Evolutionary conservation across 495 filamentous ascomycete species (phyloP).

Genomic region (Hypoxylon rickii): DNA sequence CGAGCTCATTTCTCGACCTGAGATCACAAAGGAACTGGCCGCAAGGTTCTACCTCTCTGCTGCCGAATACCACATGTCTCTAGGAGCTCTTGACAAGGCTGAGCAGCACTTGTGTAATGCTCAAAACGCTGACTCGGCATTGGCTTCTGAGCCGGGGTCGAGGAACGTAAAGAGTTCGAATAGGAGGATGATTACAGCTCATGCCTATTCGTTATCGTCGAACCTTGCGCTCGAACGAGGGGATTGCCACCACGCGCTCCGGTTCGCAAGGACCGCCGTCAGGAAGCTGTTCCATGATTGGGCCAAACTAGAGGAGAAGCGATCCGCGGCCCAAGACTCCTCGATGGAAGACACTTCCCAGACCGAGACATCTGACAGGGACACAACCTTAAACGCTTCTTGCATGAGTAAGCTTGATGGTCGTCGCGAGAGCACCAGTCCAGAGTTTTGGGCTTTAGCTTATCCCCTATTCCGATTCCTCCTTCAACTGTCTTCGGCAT

Average conservation of each 20-base stretch:
- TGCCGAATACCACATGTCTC: slow-evolving; percentile 73
- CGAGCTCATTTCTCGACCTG: slow-evolving; percentile 33
- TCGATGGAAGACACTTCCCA: slow-evolving; percentile 40
- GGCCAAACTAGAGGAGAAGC: slow-evolving; percentile 62
- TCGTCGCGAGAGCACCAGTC: slow-evolving; percentile 49
- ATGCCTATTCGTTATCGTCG: slow-evolving; percentile 64
- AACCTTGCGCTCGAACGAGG: slow-evolving; percentile 67
- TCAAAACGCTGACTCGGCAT: slow-evolving; percentile 33
- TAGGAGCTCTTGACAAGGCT: slow-evolving; percentile 67
- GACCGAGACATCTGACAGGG: slow-evolving; percentile 41
- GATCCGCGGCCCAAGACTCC: slow-evolving; percentile 32
- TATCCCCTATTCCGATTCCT: slow-evolving; percentile 70
- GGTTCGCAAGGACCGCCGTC: slow-evolving; percentile 68
- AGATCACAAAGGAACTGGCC: slow-evolving; percentile 43
- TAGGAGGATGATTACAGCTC: slow-evolving; percentile 51
- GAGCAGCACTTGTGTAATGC: slow-evolving; percentile 45
- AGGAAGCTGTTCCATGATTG: slow-evolving; percentile 71
- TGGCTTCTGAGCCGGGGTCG: slow-evolving; percentile 11
- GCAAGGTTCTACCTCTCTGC: slow-evolving; percentile 67
- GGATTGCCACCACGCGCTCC: slow-evolving; percentile 64
- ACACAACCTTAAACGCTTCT: slow-evolving; percentile 30
- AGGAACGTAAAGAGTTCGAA: slow-evolving; percentile 32
- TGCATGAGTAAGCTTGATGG: slow-evolving; percentile 28
- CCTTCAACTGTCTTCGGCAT: slow-evolving; percentile 72
- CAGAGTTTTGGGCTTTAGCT: slow-evolving; percentile 81